Conservation (phyloP, 495 filamentous ascomycete genomes). For the Neurospora hispaniola region DNA sequence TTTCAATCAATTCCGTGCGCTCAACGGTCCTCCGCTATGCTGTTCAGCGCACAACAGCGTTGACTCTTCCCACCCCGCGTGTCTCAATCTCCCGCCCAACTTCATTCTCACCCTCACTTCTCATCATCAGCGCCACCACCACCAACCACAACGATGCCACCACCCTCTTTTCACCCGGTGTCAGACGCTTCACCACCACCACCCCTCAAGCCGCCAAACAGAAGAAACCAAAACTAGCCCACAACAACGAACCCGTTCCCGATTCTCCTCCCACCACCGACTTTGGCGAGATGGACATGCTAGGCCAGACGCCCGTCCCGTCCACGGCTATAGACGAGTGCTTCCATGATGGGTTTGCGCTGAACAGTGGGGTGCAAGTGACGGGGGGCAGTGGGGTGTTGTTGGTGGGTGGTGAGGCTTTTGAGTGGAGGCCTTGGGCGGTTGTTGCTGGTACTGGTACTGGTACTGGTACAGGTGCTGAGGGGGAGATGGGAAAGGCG, state of each 20-base stretch:
- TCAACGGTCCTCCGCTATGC: background rate
- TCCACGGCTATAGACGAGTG: slow-evolving; percentile 76
- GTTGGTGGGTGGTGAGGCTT: slow-evolving; percentile 76
- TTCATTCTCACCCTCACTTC: background rate
- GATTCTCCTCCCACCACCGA: slow-evolving; percentile 46
- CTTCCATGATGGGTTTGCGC: slow-evolving; percentile 62
- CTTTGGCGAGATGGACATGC: slow-evolving; percentile 64
- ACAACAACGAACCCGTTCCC: slow-evolving; percentile 15
- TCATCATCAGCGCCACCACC: background rate
- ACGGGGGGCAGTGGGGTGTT: slow-evolving; percentile 55
- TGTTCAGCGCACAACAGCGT: background rate
- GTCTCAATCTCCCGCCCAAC: background rate
- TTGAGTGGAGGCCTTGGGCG: slow-evolving; percentile 76
- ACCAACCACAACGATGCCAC: background rate
- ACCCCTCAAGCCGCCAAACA: background rate
- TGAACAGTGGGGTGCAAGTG: slow-evolving; percentile 67
- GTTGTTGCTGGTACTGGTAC: background rate
- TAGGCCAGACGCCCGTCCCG: slow-evolving; percentile 64
- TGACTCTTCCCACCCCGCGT: background rate
- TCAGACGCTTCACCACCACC: background rate
- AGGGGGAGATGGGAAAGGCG: background rate
- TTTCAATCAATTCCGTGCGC: background rate
- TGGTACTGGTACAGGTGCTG: background rate
- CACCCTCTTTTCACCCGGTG: background rate
- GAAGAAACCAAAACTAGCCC: background rate